Evolutionary conservation across 306 rosid species (phyloP).

Genomic region (Fragaria ananassa): DNA sequence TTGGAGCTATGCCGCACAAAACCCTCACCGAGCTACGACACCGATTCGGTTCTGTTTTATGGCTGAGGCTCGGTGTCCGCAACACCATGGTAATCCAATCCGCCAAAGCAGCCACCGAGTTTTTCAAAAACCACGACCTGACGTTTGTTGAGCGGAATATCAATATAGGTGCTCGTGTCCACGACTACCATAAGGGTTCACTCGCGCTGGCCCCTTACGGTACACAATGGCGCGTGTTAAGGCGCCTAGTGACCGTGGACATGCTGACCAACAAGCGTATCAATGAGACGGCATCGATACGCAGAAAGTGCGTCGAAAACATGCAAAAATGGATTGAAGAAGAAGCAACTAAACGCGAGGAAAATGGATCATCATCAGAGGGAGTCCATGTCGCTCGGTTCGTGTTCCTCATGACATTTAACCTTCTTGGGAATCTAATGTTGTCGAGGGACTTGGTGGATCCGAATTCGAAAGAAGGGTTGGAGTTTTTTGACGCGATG

Average conservation of each 20-base stretch:
- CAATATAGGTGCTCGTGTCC: conserved; percentile 26
- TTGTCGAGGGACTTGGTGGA: conserved; percentile 41
- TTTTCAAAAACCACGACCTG: conserved; percentile 54
- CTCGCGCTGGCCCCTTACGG: conserved; percentile 50
- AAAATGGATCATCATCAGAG: background rate
- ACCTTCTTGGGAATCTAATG: conserved; percentile 47
- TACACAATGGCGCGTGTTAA: conserved; percentile 47
- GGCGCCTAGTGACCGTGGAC: conserved; percentile 45
- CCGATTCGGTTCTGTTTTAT: conserved; percentile 34
- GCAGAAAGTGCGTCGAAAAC: conserved; percentile 36
- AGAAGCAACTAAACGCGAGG: conserved; percentile 9
- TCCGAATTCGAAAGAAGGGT: conserved; percentile 29
- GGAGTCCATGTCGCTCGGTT: conserved; percentile 39
- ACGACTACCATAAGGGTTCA: conserved; percentile 45
- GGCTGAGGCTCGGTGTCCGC: conserved; percentile 43
- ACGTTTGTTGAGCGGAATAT: conserved; percentile 33
- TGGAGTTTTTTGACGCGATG: conserved; percentile 39
- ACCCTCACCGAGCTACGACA: conserved; percentile 32
- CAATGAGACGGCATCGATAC: conserved; percentile 29
- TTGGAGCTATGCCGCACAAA: conserved; percentile 52
- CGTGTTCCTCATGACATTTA: conserved; percentile 43
- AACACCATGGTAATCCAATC: conserved; percentile 53
- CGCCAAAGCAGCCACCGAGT: conserved; percentile 27
- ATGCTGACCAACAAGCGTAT: conserved; percentile 48
- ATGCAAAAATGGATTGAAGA: conserved; percentile 38